phyloP scores from a whole-genome alignment of 139 green algal species.

The Chlamydomonas sphaeroides region DNA sequence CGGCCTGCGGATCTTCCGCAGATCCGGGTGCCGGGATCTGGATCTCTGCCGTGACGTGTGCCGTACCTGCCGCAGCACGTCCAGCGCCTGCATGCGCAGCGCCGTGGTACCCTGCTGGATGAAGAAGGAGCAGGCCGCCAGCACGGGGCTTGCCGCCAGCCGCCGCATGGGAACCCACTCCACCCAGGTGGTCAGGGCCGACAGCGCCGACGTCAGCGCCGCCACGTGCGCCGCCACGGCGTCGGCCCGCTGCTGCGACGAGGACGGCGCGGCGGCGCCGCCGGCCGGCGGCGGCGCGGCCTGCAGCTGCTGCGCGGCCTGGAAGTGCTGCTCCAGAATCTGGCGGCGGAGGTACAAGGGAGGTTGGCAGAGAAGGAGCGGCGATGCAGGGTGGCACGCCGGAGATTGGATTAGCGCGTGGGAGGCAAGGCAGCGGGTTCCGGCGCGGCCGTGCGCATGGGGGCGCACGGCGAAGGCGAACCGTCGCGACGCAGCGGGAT shows the following conservation, averaged over 20 bases:
- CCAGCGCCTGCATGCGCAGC: constrained; percentile 65
- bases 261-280: not conserved
- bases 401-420: too few relatives aligned
- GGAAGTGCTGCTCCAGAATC: constrained; percentile 59
- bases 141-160: constrained; percentile 60
- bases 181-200: constrained; percentile 59
- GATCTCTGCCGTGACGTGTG: too few relatives aligned
- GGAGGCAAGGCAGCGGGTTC: too few relatives aligned
- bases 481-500: too few relatives aligned
- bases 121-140: constrained; percentile 73
- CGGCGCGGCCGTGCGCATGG: too few relatives aligned
- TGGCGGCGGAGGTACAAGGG: too few relatives aligned
- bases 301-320: constrained; percentile 41
- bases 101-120: constrained; percentile 35
- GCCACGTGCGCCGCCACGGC: constrained; percentile 14
- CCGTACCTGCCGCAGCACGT: constrained; percentile 70
- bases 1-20: too few relatives aligned
- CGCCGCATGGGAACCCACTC: constrained; percentile 79
- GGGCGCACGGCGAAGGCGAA: too few relatives aligned
- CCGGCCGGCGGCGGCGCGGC: not conserved
- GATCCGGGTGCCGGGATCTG: too few relatives aligned
- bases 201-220: constrained; percentile 63
- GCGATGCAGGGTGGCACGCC: too few relatives aligned
- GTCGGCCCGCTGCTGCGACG: not conserved
- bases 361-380: too few relatives aligned